Conservation (phyloP, 306 rosid genomes). For the Urtica urens region DNA sequence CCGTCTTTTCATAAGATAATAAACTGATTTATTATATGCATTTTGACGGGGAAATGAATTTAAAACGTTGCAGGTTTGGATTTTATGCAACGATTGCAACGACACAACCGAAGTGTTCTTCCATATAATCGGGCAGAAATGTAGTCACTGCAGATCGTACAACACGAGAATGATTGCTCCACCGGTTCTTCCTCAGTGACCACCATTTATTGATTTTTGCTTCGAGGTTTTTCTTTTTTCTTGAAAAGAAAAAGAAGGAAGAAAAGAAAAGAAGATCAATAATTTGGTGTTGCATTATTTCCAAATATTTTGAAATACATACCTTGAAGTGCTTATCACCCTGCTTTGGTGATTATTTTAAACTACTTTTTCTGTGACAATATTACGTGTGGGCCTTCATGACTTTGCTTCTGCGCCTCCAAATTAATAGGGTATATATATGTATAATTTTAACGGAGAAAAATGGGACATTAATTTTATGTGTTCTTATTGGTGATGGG, state of each 20-base stretch:
- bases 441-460: too few species aligned
- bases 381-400: too few species aligned
- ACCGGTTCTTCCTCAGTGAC: conserved; percentile 79
- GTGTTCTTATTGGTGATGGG: too few species aligned
- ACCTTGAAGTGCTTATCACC: too few species aligned
- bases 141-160: conserved; percentile 82
- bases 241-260: neutral
- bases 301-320: too few species aligned
- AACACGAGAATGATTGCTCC: conserved; percentile 88
- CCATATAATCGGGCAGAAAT: conserved; percentile 85
- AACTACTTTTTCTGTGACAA: too few species aligned
- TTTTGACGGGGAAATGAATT: conserved; percentile 6
- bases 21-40: too few species aligned
- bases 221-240: neutral
- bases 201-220: neutral
- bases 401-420: too few species aligned
- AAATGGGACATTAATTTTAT: too few species aligned
- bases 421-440: too few species aligned
- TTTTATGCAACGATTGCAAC: conserved; percentile 89
- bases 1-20: neutral
- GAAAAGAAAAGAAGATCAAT: neutral
- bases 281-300: neutral
- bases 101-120: conserved; percentile 83
- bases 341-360: too few species aligned
- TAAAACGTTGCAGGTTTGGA: conserved; percentile 72